A percentile compares a stretch with the other conserved stretches of the same genome.
phyloP scores from a whole-genome alignment of 768 basidiomycete species.

The Coprinopsis sp. region DNA sequence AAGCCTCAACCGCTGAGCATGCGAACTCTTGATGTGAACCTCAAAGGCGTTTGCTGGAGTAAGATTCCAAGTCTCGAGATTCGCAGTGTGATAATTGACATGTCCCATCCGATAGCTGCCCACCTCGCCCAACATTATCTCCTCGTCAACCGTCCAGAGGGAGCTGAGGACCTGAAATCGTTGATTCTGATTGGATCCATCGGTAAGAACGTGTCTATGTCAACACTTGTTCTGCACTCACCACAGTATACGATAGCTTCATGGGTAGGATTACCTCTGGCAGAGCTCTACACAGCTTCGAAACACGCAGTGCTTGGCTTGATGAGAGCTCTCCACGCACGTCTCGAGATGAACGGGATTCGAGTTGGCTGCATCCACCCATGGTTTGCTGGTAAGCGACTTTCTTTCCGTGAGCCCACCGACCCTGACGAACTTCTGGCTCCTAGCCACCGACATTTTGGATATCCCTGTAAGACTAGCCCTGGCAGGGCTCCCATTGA shows the following conservation, averaged over 20 bases:
- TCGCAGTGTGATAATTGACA: background rate
- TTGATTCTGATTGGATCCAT: slow-evolving; percentile 53
- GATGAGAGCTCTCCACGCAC: slow-evolving; percentile 42
- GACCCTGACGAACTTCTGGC: background rate
- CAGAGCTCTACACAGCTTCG: slow-evolving; percentile 43
- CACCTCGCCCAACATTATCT: slow-evolving; percentile 52
- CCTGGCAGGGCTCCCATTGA: slow-evolving; percentile 46
- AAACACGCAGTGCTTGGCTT: slow-evolving; percentile 53
- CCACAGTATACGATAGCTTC: slow-evolving; percentile 37
- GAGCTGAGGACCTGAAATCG: slow-evolving; percentile 44
- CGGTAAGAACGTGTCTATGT: slow-evolving; percentile 26
- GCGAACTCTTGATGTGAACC: slow-evolving; percentile 46
- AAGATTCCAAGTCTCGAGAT: slow-evolving; percentile 13
- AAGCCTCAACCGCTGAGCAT: slow-evolving; percentile 40
- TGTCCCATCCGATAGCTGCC: slow-evolving; percentile 29
- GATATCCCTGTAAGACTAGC: slow-evolving; percentile 33
- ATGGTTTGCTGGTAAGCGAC: slow-evolving; percentile 44
- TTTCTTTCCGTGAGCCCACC: background rate
- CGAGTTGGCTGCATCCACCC: slow-evolving; percentile 47
- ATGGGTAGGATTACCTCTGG: slow-evolving; percentile 41
- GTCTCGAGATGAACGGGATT: slow-evolving; percentile 32
- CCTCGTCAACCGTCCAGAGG: slow-evolving; percentile 28
- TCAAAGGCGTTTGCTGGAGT: slow-evolving; percentile 47
- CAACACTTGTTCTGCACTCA: background rate
- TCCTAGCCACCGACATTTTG: slow-evolving; percentile 45